Conservation (phyloP, 805 yeast genomes). For the Yarrowia sp. region DNA sequence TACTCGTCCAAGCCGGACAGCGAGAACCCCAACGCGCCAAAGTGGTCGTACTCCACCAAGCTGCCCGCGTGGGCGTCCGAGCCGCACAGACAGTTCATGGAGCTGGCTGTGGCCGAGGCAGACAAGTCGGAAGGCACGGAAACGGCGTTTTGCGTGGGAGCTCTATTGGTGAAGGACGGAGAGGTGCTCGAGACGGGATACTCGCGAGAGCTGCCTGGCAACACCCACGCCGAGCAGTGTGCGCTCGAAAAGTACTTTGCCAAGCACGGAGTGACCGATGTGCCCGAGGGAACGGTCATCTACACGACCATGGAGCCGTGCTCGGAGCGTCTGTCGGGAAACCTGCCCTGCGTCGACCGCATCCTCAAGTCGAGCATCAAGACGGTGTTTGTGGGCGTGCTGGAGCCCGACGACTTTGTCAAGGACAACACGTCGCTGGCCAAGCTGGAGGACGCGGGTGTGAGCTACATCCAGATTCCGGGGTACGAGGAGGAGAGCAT, state of each 20-base stretch:
- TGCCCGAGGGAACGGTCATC: conserved; percentile 75
- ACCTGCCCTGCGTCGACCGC: conserved; percentile 81
- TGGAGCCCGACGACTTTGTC: conserved; percentile 90
- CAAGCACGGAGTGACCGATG: conserved; percentile 37
- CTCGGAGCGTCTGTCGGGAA: conserved; percentile 82
- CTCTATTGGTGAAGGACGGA: conserved; percentile 66
- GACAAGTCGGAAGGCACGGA: conserved; percentile 73
- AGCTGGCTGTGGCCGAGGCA: conserved; percentile 73
- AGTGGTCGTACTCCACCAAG: conserved; percentile 73
- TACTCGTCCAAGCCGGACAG: conserved; percentile 44
- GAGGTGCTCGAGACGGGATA: conserved; percentile 74
- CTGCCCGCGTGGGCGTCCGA: conserved; percentile 81
- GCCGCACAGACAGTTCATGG: conserved; percentile 62
- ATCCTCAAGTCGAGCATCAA: conserved; percentile 58
- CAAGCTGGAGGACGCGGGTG: conserved; percentile 53
- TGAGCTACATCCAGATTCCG: conserved; percentile 74
- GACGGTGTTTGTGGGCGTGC: conserved; percentile 85
- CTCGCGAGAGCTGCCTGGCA: conserved; percentile 88
- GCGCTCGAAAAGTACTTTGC: conserved; percentile 73
- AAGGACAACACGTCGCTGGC: conserved; percentile 63
- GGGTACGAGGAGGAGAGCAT: conserved; percentile 76
- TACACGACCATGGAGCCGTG: conserved; percentile 99
- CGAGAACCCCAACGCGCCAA: conserved; percentile 32
- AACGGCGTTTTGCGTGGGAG: conserved; percentile 94
- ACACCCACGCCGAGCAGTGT: conserved; percentile 97